Evolutionary conservation across 225 moss, liverwort and hornwort genomes (phyloP).

Genomic region (Anthoceros angustus): DNA sequence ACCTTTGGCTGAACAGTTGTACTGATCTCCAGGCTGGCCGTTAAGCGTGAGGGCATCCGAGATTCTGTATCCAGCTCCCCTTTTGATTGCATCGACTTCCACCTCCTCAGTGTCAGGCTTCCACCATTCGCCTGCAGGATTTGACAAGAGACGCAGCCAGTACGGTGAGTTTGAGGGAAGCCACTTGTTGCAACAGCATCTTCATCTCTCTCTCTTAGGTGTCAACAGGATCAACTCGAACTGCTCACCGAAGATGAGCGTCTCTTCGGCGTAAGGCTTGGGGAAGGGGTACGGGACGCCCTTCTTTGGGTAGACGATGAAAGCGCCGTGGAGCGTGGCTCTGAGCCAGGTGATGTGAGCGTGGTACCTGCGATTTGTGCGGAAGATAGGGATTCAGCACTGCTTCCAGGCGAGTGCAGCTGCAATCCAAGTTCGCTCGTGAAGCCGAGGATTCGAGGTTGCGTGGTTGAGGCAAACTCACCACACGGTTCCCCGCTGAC

Average conservation of each 20-base stretch:
- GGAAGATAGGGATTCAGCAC: no score
- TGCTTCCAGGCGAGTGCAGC: no score
- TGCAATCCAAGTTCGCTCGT: no score
- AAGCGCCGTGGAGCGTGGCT: slow-evolving; percentile 39
- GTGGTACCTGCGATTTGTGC: slow-evolving; percentile 7
- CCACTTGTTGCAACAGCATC: no score
- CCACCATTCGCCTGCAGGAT: slow-evolving; percentile 53
- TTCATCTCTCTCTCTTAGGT: no score
- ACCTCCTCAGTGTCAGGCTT: slow-evolving; percentile 22
- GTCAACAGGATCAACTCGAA: no score
- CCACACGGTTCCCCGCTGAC: slow-evolving; percentile 37
- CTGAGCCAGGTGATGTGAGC: slow-evolving; percentile 52
- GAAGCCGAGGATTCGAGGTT: no score
- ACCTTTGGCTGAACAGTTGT: slow-evolving; percentile 8
- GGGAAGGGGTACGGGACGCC: slow-evolving; percentile 24
- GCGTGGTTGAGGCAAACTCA: slow-evolving; percentile 9
- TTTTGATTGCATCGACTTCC: slow-evolving; percentile 19
- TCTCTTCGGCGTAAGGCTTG: slow-evolving; percentile 23
- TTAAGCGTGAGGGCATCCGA: slow-evolving; percentile 26
- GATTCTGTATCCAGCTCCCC: background rate
- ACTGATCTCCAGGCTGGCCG: slow-evolving; percentile 23
- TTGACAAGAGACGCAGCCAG: no score
- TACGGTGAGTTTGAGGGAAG: no score
- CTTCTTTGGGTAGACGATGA: slow-evolving; percentile 26
- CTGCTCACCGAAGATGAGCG: slow-evolving; percentile 21